Evolutionary conservation across 805 yeast species (phyloP).

Genomic region (Candida tibetensis): DNA sequence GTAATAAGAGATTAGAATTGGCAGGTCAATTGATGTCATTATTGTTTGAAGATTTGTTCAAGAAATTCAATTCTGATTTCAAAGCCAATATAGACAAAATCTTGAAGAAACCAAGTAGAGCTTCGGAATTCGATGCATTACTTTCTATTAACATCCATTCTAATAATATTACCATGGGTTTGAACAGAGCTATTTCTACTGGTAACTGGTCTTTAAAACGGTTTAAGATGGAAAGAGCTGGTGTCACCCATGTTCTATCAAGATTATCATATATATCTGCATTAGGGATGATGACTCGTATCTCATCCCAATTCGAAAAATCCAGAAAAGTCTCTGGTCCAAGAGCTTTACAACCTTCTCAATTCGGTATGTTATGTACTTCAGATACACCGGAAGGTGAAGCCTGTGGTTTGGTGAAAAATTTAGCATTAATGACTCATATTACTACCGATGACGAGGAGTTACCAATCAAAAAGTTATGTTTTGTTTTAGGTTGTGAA

Average conservation of each 20-base stretch:
- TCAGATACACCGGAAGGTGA: slow-evolving; percentile 99
- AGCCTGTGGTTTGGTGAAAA: slow-evolving; percentile 98
- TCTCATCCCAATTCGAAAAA: slow-evolving; percentile 97
- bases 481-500: slow-evolving; percentile 86
- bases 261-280: slow-evolving; percentile 92
- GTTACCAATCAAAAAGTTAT: slow-evolving; percentile 73
- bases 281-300: slow-evolving; percentile 98
- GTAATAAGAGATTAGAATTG: slow-evolving; percentile 93
- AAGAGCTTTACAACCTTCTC: slow-evolving; percentile 97
- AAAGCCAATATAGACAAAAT: slow-evolving; percentile 93
- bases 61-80: slow-evolving; percentile 92
- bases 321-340: slow-evolving; percentile 98
- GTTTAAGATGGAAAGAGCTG: slow-evolving; percentile 99
- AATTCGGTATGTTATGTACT: slow-evolving; percentile 98
- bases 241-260: slow-evolving; percentile 94
- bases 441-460: slow-evolving; percentile 98
- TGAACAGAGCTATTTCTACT: slow-evolving; percentile 94
- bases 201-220: slow-evolving; percentile 99
- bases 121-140: slow-evolving; percentile 92
- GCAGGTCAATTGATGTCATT: slow-evolving; percentile 97
- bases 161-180: slow-evolving; percentile 88
- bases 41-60: slow-evolving; percentile 93
- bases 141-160: slow-evolving; percentile 87
- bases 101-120: slow-evolving; percentile 88
- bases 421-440: slow-evolving; percentile 96